Percentiles rank a stretch among this genome's conserved stretches.
Conservation (phyloP, 1,139 yeast species). For the Yamadazyma sp. region DNA sequence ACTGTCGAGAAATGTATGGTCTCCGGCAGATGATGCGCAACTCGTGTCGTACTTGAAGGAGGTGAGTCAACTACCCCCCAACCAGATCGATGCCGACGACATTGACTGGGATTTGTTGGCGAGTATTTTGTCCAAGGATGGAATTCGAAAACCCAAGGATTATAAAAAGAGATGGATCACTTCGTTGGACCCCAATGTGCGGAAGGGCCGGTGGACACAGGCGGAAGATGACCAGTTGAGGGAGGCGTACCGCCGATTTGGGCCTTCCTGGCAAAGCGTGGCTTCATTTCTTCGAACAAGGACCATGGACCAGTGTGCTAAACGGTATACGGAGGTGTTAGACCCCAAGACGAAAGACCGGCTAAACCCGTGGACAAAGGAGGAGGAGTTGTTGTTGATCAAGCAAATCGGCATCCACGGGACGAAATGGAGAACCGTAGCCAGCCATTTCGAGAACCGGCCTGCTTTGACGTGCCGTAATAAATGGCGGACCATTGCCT, state of each 20-base stretch:
- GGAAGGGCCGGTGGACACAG: slow-evolving; percentile 87
- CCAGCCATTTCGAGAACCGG: slow-evolving; percentile 69
- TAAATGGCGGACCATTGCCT: slow-evolving; percentile 85
- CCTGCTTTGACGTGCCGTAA: slow-evolving; percentile 90
- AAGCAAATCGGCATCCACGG: slow-evolving; percentile 69
- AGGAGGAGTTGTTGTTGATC: slow-evolving; percentile 72
- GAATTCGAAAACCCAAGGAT: slow-evolving; percentile 61
- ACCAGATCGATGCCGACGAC: slow-evolving; percentile 31
- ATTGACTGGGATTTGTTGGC: slow-evolving; percentile 74
- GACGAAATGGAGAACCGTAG: slow-evolving; percentile 89
- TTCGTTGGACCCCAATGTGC: slow-evolving; percentile 77
- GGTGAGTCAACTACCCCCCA: slow-evolving; percentile 17
- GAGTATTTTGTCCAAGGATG: slow-evolving; percentile 30
- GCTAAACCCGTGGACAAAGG: slow-evolving; percentile 74
- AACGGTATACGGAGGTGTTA: slow-evolving; percentile 83
- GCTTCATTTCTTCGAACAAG: slow-evolving; percentile 75
- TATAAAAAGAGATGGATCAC: slow-evolving; percentile 76
- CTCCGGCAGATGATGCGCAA: slow-evolving; percentile 58
- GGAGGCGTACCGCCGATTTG: slow-evolving; percentile 64
- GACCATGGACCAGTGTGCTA: slow-evolving; percentile 94
- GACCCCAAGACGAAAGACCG: slow-evolving; percentile 82
- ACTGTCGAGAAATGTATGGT: slow-evolving; percentile 66
- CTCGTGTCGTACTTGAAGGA: slow-evolving; percentile 40
- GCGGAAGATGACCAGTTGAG: slow-evolving; percentile 72
- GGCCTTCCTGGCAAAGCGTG: slow-evolving; percentile 86